Base-by-base conservation (phyloP, 1,284 basidiomycete species). In the Ceratobasidium sp. region DNA sequence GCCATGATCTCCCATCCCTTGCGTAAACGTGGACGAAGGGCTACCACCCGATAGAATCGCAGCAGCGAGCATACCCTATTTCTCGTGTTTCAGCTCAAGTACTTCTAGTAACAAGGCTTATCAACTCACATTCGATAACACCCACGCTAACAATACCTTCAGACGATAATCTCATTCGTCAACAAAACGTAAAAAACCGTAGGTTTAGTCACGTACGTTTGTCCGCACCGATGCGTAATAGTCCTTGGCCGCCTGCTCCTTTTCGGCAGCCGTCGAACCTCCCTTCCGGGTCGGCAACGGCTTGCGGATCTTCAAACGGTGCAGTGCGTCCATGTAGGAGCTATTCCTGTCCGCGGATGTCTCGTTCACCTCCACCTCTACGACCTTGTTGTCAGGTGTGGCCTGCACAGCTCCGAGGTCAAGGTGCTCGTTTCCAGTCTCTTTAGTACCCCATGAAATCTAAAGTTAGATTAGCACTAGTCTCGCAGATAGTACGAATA, bases 401-500 rank as follows among this genome's bases (percentile, higher is more conserved):
- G 87, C 88, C 68, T 84, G 82, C 65, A 96, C 93, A 1, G 91
- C 90, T 33, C 95, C 95, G 33, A 97, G 90, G 82, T 96, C 95
- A 0, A 89, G 88, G 67, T 92, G 91, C 17, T 90, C 86, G 62
- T 88, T 84, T 33, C 88, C 86, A 82, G 92, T 91, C 88, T 84
- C 94, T 84, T 97, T 97, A 10, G 96, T 97, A 10, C 96, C 96
- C 95, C 95, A 96, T 33, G 93, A 94, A 69, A 94, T 93, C 92
- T 93, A 3, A 59, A 64, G 12, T 57, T 46, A 9, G 7, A 28
- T 62, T 20, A 68, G 59, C 52, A 64, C 65, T 12, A 9, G 10
- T 9, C 20, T 10, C 69, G 20, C 59, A 10, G 75, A 79, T 42
- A 15, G 40, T 9, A n/a, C 15, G 42, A 28, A 13, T 12, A 81